Conservation (phyloP, 2,329 filamentous ascomycete genomes). For the Aspergillus uvarum region DNA sequence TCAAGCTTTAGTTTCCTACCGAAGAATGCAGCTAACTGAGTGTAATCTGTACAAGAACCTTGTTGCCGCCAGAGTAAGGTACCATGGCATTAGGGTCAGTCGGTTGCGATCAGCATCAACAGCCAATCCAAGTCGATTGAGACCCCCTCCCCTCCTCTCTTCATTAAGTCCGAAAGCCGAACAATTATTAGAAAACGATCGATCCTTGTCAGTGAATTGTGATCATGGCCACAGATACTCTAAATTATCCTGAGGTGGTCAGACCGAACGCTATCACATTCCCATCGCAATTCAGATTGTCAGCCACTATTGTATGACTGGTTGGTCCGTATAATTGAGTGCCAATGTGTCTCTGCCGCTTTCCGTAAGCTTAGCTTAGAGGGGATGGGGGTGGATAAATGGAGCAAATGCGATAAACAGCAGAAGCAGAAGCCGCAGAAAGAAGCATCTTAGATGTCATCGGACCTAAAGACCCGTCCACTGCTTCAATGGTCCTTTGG, state of each 20-base stretch:
- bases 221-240: background rate
- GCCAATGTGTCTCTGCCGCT: too few relatives aligned
- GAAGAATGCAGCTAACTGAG: background rate
- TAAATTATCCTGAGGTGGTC: background rate
- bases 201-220: background rate
- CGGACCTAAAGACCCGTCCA: background rate
- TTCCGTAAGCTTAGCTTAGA: background rate
- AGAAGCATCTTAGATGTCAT: background rate
- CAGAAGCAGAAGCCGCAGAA: background rate
- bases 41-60: conserved; percentile 1
- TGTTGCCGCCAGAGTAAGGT: conserved; percentile 1
- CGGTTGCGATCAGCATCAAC: too few relatives aligned
- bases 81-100: background rate
- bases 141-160: too few relatives aligned
- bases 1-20: conserved; percentile 5
- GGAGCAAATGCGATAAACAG: background rate
- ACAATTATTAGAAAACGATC: background rate
- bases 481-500: background rate
- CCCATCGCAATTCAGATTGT: background rate
- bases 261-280: background rate
- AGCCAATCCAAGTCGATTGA: too few relatives aligned
- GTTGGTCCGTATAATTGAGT: too few relatives aligned
- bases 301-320: background rate
- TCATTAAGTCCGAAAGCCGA: background rate
- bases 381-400: background rate